Evolutionary conservation across 2,329 filamentous ascomycete genomes (phyloP).

Genomic region (Ciborinia camelliae): DNA sequence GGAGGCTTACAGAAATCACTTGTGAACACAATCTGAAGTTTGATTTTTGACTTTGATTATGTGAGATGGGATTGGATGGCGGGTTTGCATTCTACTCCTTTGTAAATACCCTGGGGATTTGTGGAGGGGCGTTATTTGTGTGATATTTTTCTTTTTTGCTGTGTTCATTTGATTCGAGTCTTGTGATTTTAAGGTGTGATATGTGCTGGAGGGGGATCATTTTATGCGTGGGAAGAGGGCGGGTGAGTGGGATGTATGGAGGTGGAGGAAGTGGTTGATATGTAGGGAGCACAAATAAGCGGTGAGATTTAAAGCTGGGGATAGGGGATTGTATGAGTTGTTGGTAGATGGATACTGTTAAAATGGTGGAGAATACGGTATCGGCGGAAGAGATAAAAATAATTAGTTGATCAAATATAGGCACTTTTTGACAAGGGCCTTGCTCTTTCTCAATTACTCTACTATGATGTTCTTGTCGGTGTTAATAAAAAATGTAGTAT

Average conservation of each 20-base stretch:
- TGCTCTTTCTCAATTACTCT: neutral
- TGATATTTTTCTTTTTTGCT: neutral
- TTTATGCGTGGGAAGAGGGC: neutral
- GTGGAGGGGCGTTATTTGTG: neutral
- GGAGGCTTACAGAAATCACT: neutral
- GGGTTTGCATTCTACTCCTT: conserved; percentile 15
- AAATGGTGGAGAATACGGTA: neutral
- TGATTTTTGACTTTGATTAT: neutral
- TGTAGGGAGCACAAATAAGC: too few species aligned
- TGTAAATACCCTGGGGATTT: conserved; percentile 20
- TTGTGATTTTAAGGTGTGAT: too few species aligned
- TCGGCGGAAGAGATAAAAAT: neutral
- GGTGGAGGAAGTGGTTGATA: neutral
- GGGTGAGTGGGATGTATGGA: neutral
- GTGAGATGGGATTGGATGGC: conserved; percentile 1
- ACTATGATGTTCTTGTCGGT: neutral
- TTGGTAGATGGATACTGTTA: conserved; percentile 6
- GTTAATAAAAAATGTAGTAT: neutral
- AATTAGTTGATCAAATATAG: neutral
- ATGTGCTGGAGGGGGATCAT: neutral
- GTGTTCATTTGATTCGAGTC: neutral
- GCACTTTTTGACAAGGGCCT: neutral
- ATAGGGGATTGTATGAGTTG: neutral
- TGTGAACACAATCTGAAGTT: conserved; percentile 3
- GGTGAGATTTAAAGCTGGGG: too few species aligned